Evolutionary conservation across 495 filamentous ascomycete genomes (phyloP).

Genomic region (Margaritispora aquatica): DNA sequence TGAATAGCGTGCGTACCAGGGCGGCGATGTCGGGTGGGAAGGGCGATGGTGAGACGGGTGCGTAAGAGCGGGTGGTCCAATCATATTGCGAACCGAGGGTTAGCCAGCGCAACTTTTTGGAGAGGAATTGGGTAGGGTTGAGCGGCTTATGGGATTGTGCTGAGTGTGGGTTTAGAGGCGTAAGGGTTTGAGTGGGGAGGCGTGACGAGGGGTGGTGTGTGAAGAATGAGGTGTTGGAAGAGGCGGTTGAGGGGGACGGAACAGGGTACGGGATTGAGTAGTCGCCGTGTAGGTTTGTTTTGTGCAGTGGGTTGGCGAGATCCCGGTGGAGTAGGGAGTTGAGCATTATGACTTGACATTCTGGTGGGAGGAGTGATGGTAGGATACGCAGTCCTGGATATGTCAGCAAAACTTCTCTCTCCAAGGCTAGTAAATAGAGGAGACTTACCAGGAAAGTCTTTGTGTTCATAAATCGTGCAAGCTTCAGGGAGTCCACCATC

Average conservation of each 20-base stretch:
- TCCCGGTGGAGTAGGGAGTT: conserved; percentile 70
- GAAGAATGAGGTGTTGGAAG: conserved; percentile 37
- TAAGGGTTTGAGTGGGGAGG: conserved; percentile 31
- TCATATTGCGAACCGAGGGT: conserved; percentile 92
- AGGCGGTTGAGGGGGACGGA: neutral
- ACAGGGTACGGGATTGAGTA: conserved; percentile 64
- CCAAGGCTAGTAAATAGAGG: neutral
- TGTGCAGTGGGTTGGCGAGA: conserved; percentile 64
- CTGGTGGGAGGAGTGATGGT: conserved; percentile 63
- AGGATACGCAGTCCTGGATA: conserved; percentile 63
- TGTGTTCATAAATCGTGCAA: conserved; percentile 22
- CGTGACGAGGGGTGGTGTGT: conserved; percentile 33
- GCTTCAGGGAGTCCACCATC: neutral
- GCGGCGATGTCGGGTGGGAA: conserved; percentile 69
- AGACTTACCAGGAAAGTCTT: conserved; percentile 19
- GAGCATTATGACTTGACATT: conserved; percentile 64
- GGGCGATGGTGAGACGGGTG: conserved; percentile 50
- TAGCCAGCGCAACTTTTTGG: conserved; percentile 82
- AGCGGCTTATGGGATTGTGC: conserved; percentile 69
- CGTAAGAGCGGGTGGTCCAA: conserved; percentile 81
- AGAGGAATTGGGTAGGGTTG: conserved; percentile 57
- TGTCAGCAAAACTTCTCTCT: neutral
- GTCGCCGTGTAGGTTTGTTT: conserved; percentile 85
- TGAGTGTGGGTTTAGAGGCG: conserved; percentile 55
- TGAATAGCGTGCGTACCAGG: conserved; percentile 60